These are phyloP conservation scores for Ophiostoma ulmi DNA, from an alignment of 2,329 filamentous ascomycete genomes.

Conservation along the genomic window DNA sequence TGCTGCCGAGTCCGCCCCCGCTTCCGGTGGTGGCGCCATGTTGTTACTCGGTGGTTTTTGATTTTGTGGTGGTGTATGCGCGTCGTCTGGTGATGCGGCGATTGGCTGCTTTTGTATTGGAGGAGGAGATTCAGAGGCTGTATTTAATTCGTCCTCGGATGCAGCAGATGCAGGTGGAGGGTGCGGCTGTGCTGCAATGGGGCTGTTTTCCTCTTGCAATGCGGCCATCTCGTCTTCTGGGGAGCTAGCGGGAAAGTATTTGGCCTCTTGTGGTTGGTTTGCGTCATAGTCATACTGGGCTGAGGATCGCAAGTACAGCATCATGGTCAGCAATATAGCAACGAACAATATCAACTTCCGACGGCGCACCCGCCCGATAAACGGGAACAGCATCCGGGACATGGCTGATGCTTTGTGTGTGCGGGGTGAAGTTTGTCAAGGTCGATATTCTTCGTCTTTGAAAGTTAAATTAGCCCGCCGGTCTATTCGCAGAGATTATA, in stretches of 20 bases:
- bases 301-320: slow-evolving; percentile 16
- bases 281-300: neutral
- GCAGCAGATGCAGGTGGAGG: neutral
- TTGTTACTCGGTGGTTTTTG: neutral
- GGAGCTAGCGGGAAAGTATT: slow-evolving; percentile 16
- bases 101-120: neutral
- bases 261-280: neutral
- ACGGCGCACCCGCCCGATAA: slow-evolving; percentile 24
- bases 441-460: neutral
- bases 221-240: slow-evolving; percentile 15
- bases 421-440: neutral
- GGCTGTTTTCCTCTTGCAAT: neutral
- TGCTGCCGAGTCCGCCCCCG: neutral
- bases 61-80: neutral
- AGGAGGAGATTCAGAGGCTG: neutral
- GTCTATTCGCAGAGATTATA: neutral
- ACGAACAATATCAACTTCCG: slow-evolving; percentile 22
- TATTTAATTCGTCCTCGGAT: neutral
- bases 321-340: slow-evolving; percentile 14
- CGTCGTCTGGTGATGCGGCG: neutral
- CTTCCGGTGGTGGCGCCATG: neutral
- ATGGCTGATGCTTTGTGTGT: neutral
- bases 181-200: neutral
- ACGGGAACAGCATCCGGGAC: slow-evolving; percentile 19
- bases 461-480: neutral